These are phyloP conservation scores for Teunomyces cretensis DNA, from an alignment of 805 yeast species.

Conservation along the genomic window DNA sequence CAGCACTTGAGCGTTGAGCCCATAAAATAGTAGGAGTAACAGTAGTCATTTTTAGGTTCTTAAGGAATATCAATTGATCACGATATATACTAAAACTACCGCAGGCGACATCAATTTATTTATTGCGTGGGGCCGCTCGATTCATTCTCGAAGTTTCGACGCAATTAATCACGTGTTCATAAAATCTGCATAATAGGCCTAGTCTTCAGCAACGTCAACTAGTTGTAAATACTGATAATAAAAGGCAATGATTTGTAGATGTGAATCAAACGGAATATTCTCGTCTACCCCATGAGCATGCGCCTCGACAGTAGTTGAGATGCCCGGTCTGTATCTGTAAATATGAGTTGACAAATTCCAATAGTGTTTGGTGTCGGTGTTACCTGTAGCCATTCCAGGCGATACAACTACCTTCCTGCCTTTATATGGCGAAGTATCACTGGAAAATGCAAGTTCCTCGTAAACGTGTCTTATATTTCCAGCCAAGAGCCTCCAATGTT, in stretches of 20 bases:
- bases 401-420: conserved; percentile 41
- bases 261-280: conserved; percentile 52
- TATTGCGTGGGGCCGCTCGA: background rate
- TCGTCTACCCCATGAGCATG: conserved; percentile 68
- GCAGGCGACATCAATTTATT: conserved; percentile 2
- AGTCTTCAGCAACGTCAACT: conserved; percentile 28
- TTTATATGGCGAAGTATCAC: conserved; percentile 10
- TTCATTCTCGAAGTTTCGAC: conserved; percentile 2
- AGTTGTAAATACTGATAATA: conserved; percentile 51
- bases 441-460: conserved; percentile 43
- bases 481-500: conserved; percentile 43
- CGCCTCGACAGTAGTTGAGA: conserved; percentile 29
- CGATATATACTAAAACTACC: background rate
- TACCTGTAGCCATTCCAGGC: conserved; percentile 64
- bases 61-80: background rate
- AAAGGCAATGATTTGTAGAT: conserved; percentile 58
- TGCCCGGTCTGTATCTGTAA: conserved; percentile 58
- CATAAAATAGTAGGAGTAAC: conserved; percentile 64
- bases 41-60: conserved; percentile 17
- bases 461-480: conserved; percentile 47
- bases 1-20: conserved; percentile 94
- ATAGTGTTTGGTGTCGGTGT: conserved; percentile 68
- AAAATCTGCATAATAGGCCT: too few species aligned
- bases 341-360: conserved; percentile 63
- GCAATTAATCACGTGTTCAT: background rate